Conservation (phyloP, 2,329 filamentous ascomycete species). For the Trichoderma lentiforme region DNA sequence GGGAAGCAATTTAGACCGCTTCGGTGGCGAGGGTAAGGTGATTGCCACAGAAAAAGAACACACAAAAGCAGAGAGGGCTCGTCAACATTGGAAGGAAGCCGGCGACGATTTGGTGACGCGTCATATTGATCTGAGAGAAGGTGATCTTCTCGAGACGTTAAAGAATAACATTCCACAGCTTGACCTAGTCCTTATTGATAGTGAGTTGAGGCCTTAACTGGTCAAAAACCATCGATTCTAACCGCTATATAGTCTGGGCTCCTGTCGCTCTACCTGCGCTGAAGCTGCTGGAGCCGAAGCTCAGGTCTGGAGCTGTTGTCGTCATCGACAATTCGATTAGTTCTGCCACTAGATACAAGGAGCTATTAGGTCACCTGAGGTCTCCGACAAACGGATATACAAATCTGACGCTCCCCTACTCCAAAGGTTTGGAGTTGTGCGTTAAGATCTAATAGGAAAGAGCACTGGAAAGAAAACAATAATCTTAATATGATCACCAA, state of each 20-base stretch:
- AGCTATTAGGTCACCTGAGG: slow-evolving; percentile 46
- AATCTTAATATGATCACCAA: not conserved
- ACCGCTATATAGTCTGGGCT: slow-evolving; percentile 48
- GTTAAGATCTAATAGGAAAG: slow-evolving; percentile 17
- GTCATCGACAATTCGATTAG: slow-evolving; percentile 48
- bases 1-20: slow-evolving; percentile 39
- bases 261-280: slow-evolving; percentile 52
- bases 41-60: slow-evolving; percentile 60
- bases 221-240: not conserved
- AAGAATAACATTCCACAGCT: slow-evolving; percentile 41
- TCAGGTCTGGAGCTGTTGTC: slow-evolving; percentile 47
- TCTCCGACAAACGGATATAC: slow-evolving; percentile 48
- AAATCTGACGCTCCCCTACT: slow-evolving; percentile 34
- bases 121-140: slow-evolving; percentile 55
- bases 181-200: slow-evolving; percentile 60
- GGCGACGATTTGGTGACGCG: slow-evolving; percentile 47
- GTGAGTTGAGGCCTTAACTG: slow-evolving; percentile 39
- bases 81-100: slow-evolving; percentile 51
- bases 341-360: slow-evolving; percentile 41
- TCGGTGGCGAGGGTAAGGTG: slow-evolving; percentile 35
- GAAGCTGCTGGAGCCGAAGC: slow-evolving; percentile 43
- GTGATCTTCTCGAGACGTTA: slow-evolving; percentile 54
- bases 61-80: slow-evolving; percentile 49
- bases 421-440: slow-evolving; percentile 32
- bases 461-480: fast-evolving